Conservation (phyloP, 305 asterid genomes). For the Fraxinus paxiana region DNA sequence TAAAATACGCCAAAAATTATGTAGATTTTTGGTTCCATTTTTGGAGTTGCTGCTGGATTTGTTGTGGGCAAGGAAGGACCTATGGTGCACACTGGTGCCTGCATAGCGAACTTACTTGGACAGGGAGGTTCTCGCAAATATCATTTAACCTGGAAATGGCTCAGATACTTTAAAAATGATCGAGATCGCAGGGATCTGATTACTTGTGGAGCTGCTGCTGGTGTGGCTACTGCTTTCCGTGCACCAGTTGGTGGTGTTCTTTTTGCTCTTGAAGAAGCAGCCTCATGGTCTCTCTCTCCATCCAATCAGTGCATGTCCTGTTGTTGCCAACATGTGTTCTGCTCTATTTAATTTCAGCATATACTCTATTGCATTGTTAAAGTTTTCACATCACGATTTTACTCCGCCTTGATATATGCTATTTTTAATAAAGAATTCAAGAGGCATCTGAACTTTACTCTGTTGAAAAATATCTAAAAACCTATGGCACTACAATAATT, state of each 20-base stretch:
- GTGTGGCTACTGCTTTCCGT: conserved; percentile 97
- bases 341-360: neutral
- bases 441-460: neutral
- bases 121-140: conserved; percentile 96
- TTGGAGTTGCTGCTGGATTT: conserved; percentile 97
- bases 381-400: neutral
- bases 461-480: neutral
- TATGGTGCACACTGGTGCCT: conserved; percentile 96
- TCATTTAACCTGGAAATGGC: conserved; percentile 90
- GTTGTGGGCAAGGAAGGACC: conserved; percentile 98
- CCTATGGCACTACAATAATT: neutral
- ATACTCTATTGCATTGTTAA: neutral
- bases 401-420: neutral
- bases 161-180: conserved; percentile 76
- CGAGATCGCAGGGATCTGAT: conserved; percentile 89
- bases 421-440: neutral
- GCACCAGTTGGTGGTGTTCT: conserved; percentile 99
- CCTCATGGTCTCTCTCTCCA: conserved; percentile 64
- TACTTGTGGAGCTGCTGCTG: conserved; percentile 99
- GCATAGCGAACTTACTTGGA: conserved; percentile 90
- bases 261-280: conserved; percentile 97
- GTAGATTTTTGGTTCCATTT: conserved; percentile 87
- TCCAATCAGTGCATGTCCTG: neutral
- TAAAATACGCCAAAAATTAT: conserved; percentile 13
- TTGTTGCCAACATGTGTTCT: neutral